Evolutionary conservation across 2,329 filamentous ascomycete genomes (phyloP), one percentile per base, ranked within the genome.

Genomic region (Colletotrichum viniferum): DNA sequence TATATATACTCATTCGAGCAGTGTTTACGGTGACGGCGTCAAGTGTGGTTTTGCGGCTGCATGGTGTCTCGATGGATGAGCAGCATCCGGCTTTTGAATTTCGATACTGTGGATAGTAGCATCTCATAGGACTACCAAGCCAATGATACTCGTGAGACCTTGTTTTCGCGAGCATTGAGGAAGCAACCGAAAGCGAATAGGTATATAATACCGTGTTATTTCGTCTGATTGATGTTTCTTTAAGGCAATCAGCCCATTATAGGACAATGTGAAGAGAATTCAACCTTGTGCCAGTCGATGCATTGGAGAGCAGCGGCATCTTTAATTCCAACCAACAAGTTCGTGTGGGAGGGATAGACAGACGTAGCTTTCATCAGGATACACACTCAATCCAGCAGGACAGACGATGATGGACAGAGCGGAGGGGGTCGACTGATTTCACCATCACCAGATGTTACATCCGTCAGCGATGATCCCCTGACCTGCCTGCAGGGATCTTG

Each of bases 41-140:
- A 48, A 7, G 5, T 1, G n/a, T 48, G 4, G 5, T 48, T n/a
- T 48, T 48, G 18, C 9, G 8, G 38, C 8, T n/a, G 38, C 18
- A n/a, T 2, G 18, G 0, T 2, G 10, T 2, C 38, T n/a, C 38
- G 4, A 3, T 48, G 38, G 9, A n/a, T n/a, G 38, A 5, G 38
- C 38, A n/a, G 38, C 26, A 28, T 28, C 26, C 26, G 26, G 26
- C 26, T 7, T n/a, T 12, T n/a, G 36, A 43, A 16, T 43, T 3
- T 3, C 8, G 18, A n/a, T 48, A 6, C 3, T n/a, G 5, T 18
- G 7, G 4, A 2, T 9, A 48, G 38, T 5, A 43, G 38, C 2
- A 43, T 43, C 36, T 18, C 16, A 10, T 9, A n/a, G 6, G 16
- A 43, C 38, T 4, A 4, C 3, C 8, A n/a, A 5, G 18, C 16